Evolutionary conservation across 2,329 filamentous ascomycete species (phyloP).

Genomic region (Rugonectria rugulosa): DNA sequence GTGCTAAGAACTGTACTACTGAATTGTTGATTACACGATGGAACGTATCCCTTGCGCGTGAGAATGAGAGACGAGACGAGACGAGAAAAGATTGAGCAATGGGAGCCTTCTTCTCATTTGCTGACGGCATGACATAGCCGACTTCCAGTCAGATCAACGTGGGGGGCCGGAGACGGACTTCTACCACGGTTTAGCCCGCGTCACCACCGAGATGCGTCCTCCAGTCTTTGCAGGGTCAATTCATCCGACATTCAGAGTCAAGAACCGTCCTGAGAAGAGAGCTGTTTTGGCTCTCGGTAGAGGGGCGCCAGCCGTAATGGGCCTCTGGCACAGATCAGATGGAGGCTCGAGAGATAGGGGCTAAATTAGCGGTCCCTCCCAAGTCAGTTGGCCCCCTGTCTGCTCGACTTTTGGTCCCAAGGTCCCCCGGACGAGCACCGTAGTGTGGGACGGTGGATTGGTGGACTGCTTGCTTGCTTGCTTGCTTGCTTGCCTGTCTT

Average conservation of each 20-base stretch:
- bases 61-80: neutral
- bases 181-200: too few species aligned
- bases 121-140: neutral
- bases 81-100: neutral
- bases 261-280: conserved; percentile 8
- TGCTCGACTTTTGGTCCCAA: neutral
- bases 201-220: neutral
- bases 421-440: conserved; percentile 8
- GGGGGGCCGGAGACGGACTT: neutral
- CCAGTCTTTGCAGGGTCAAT: neutral
- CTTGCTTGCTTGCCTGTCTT: conserved; percentile 1
- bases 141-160: neutral
- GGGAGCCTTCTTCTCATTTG: neutral
- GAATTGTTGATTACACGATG: conserved; percentile 7
- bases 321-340: conserved; percentile 13
- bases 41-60: conserved; percentile 6
- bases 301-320: conserved; percentile 6
- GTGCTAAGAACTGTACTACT: conserved; percentile 7
- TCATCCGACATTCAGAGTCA: conserved; percentile 11
- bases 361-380: conserved; percentile 16
- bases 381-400: neutral
- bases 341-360: conserved; percentile 14
- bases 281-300: conserved; percentile 9
- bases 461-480: neutral
- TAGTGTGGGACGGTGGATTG: conserved; percentile 9